Base-by-base conservation (phyloP, 192 early-diverging fungal genomes). In the Backusella westeae region DNA sequence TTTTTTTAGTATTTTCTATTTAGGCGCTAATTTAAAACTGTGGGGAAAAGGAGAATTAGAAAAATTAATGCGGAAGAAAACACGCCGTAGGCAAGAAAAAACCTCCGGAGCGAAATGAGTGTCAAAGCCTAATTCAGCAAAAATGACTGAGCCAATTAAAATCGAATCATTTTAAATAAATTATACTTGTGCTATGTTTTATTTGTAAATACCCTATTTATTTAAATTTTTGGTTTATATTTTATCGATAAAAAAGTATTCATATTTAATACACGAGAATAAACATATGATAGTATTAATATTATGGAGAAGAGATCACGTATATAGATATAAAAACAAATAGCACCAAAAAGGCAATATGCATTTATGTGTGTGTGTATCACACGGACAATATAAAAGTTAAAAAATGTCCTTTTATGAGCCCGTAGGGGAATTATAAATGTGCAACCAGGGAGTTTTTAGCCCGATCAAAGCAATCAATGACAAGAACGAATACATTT, bases 121-220 rank as follows among this genome's bases (percentile, higher is more conserved):
- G 56, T 63, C 56, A 63, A 63, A 63, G 56, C 56, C 56, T 21
- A 29, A 63, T 63, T 63, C 56, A 63, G 56, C 21, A 63, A 29
- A 63, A 63, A 63, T 29, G 56, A 8, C 5, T 63, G 56, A 29
- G 56, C 56, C 56, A 63, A 63, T 63, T 29, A 63, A 63, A 63
- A 29, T 63, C 26, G n/a, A 63, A 29, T 29, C 9, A 26, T 63
- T 49, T 49, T 49, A 49, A 49, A 17, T 17, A 12, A 44, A 44
- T 17, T 44, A 44, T 49, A 49, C 19, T 19, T 49, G 46, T 49
- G 46, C 46, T 49, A 6, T 49, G 17, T 49, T 49, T 49, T n/a
- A 10, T 12, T 39, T 39, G 15, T 49, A 49, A 49, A 49, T 49
- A 49, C 4, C 17, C 19, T 49, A n/a, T 49, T 49, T 49, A 44